Evolutionary conservation across 441 rosid genomes (phyloP).

Genomic region (Capsella rubella): DNA sequence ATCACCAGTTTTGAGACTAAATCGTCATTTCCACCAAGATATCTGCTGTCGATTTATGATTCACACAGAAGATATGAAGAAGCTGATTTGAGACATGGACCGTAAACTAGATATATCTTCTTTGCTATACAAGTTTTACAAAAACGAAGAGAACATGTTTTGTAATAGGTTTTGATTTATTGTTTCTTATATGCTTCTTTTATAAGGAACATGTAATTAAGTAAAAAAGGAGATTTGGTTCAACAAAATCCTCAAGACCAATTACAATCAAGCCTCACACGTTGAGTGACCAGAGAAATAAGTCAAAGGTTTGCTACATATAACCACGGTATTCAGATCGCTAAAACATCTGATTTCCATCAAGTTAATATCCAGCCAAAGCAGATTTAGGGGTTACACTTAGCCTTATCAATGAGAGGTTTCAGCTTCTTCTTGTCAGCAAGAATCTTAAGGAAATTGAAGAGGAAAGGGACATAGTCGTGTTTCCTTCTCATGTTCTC

Average conservation of each 20-base stretch:
- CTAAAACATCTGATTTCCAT: constrained; percentile 3
- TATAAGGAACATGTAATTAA: constrained; percentile 45
- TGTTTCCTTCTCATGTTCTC: constrained; percentile 47
- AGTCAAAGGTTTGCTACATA: background rate
- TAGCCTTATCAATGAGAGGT: constrained; percentile 48
- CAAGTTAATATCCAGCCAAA: background rate
- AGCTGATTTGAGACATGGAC: constrained; percentile 31
- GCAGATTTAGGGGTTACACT: constrained; percentile 17
- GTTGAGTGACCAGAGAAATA: background rate
- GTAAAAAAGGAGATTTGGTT: constrained; percentile 35
- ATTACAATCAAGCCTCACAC: constrained; percentile 16
- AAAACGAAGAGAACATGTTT: constrained; percentile 38
- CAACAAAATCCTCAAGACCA: constrained; percentile 32
- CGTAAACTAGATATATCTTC: constrained; percentile 19
- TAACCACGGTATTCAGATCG: constrained; percentile 4
- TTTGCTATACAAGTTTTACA: constrained; percentile 37
- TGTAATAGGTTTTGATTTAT: constrained; percentile 41
- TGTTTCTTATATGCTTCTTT: constrained; percentile 35
- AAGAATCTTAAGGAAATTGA: constrained; percentile 50
- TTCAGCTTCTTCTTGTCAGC: constrained; percentile 45
- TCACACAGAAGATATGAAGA: constrained; percentile 22
- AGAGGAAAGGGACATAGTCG: constrained; percentile 47
- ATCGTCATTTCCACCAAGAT: constrained; percentile 2
- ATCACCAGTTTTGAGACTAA: constrained; percentile 17
- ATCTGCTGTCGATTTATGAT: constrained; percentile 15